Evolutionary conservation across 768 basidiomycete species (phyloP).

Genomic region (Mycena filopes): DNA sequence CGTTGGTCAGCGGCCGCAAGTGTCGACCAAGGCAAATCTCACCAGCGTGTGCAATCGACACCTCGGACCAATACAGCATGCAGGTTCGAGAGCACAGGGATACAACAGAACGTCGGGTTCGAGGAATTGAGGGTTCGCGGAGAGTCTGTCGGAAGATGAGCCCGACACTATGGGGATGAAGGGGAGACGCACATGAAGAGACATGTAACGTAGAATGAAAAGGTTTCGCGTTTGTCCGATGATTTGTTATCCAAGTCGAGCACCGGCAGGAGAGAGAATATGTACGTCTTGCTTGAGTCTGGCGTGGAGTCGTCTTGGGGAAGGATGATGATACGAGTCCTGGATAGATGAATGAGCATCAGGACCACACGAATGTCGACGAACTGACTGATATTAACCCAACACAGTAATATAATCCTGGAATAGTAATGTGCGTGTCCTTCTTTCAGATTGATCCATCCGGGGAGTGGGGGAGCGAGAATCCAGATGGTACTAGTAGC

Average conservation of each 20-base stretch:
- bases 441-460: conserved; percentile 24
- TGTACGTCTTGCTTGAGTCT: conserved; percentile 1
- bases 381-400: conserved; percentile 21
- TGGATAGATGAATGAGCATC: neutral
- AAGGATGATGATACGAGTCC: neutral
- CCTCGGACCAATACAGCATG: conserved; percentile 2
- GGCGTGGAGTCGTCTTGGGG: conserved; percentile 12
- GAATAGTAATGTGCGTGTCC: conserved; percentile 31
- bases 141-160: neutral
- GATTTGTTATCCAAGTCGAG: neutral
- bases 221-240: conserved; percentile 19
- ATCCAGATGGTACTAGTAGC: conserved; percentile 11
- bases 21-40: neutral
- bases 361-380: neutral
- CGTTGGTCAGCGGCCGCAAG: neutral
- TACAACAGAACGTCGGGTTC: conserved; percentile 1
- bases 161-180: neutral
- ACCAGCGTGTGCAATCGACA: conserved; percentile 5
- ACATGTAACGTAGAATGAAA: neutral
- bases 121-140: conserved; percentile 11
- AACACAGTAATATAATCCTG: conserved; percentile 26
- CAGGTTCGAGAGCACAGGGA: conserved; percentile 10
- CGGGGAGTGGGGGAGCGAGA: conserved; percentile 7
- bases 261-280: neutral
- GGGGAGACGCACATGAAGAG: conserved; percentile 6